Evolutionary conservation across 2,329 filamentous ascomycete genomes (phyloP), one percentile per base, ranked within the genome.

Genomic region (Uncinocarpus reesii): DNA sequence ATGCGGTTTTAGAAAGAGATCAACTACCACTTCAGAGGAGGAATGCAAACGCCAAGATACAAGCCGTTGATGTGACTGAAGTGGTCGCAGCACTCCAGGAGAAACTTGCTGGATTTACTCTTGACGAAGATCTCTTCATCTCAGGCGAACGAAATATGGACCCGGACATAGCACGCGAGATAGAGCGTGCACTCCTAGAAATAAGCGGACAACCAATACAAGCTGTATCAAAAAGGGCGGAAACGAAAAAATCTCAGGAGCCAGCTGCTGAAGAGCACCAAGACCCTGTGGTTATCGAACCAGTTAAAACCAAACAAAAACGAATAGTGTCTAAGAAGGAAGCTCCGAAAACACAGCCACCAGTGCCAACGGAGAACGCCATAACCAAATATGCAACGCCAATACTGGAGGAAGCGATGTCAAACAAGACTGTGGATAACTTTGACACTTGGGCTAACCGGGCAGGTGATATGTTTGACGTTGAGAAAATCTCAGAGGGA

Each of bases 401-500:
- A 13, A 66, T 70, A 28, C 54, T 70, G 3, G 53, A 62, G 15
- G 64, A 69, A 55, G 64, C 64, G 4, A 37, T 65, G 15, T 66
- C 67, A 0, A 55, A 61, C 1, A 53, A 62, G 28, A 62, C 64
- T 2, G 60, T 68, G 7, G 66, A 69, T 36, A 64, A 60, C 35
- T 70, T 70, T 42, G 53, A 52, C 36, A 60, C 61, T 8, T 70
- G 67, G 67, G 65, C 66, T 7, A 58, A 61, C 2, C 59, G 64
- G 10, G 65, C 63, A 2, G 64, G 59, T 4, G 61, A 60, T 29
- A 59, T 65, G 56, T 62, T 70, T 53, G 59, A 69, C 31, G 69
- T 82, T 34, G 66, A 69, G 7, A 83, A 83, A 55, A 74, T 83
- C 29, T 79, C 78, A 7, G 79, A 83, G 60, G 80, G 80, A 1